phyloP scores from a whole-genome alignment of 2,329 filamentous ascomycete genomes.

The Seiridium cupressi region DNA sequence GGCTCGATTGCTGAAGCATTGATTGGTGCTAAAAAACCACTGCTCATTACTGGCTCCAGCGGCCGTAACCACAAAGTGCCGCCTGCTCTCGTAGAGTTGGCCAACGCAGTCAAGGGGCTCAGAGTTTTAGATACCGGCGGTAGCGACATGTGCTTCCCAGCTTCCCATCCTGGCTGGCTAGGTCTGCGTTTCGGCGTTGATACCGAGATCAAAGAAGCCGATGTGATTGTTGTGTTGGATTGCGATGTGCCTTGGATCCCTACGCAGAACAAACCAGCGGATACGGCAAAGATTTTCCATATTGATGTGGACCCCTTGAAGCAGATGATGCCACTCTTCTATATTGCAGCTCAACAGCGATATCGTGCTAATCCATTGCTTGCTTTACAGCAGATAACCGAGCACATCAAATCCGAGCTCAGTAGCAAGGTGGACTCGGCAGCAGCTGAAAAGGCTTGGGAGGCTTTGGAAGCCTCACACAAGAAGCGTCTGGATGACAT shows the following conservation, averaged over 20 bases:
- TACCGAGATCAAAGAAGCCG: slow-evolving; percentile 70
- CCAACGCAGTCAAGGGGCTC: slow-evolving; percentile 65
- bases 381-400: slow-evolving; percentile 67
- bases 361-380: slow-evolving; percentile 66
- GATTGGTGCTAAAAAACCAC: slow-evolving; percentile 60
- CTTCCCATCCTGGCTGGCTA: slow-evolving; percentile 64
- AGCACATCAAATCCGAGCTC: slow-evolving; percentile 39
- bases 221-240: slow-evolving; percentile 81
- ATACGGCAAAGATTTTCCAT: slow-evolving; percentile 57
- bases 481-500: slow-evolving; percentile 59
- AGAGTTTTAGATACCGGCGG: slow-evolving; percentile 74
- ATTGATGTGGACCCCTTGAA: slow-evolving; percentile 66
- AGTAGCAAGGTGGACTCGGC: slow-evolving; percentile 37
- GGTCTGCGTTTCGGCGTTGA: slow-evolving; percentile 75
- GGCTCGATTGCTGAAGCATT: slow-evolving; percentile 61
- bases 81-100: slow-evolving; percentile 62
- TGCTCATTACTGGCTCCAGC: slow-evolving; percentile 69
- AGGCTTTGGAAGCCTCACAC: slow-evolving; percentile 56
- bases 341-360: slow-evolving; percentile 63
- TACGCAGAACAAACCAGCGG: slow-evolving; percentile 61
- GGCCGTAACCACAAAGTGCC: slow-evolving; percentile 67
- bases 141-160: slow-evolving; percentile 79
- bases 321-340: slow-evolving; percentile 72
- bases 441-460: slow-evolving; percentile 42
- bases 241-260: slow-evolving; percentile 94